Percentiles rank a stretch among this genome's conserved stretches.
phyloP scores from a whole-genome alignment of 2,329 filamentous ascomycete genomes.

The Chaetomium sp. region DNA sequence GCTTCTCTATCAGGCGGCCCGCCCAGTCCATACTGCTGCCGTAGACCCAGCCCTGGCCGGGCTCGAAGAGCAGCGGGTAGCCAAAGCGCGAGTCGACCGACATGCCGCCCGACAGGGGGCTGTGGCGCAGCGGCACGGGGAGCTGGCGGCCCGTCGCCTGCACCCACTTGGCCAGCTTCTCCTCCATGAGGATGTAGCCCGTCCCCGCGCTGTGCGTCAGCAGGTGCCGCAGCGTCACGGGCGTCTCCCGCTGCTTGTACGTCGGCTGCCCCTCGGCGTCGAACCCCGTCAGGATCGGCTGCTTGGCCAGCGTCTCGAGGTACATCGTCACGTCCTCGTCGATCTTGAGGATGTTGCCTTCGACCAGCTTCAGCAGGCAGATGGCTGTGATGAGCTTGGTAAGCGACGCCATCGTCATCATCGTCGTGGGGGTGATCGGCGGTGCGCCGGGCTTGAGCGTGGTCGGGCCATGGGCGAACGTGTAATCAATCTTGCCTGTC shows the following conservation, averaged over 20 bases:
- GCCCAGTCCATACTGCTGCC: conserved; percentile 40
- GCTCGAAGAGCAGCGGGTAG: conserved; percentile 39
- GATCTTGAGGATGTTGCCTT: conserved; percentile 48
- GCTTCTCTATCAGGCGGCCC: conserved; percentile 34
- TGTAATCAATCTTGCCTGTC: conserved; percentile 36
- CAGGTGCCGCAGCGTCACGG: conserved; percentile 51
- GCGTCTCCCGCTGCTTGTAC: conserved; percentile 35
- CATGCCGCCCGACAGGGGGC: conserved; percentile 13
- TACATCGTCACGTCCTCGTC: conserved; percentile 49
- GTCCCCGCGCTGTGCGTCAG: conserved; percentile 51
- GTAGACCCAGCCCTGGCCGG: conserved; percentile 39
- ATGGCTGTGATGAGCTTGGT: conserved; percentile 51
- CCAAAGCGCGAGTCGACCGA: conserved; percentile 32
- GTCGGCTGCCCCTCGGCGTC: conserved; percentile 40
- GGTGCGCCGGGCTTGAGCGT: conserved; percentile 29
- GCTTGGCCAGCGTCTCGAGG: conserved; percentile 48
- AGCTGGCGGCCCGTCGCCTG: conserved; percentile 39
- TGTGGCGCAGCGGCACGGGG: conserved; percentile 35
- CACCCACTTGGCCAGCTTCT: conserved; percentile 46
- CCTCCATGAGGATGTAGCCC: conserved; percentile 48
- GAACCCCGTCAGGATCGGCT: conserved; percentile 50
- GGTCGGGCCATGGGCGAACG: conserved; percentile 29
- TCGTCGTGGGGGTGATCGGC: conserved; percentile 32
- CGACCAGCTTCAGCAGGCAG: conserved; percentile 50
- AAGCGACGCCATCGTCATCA: conserved; percentile 42